Conservation (phyloP, 2,329 filamentous ascomycete species). For the Neophaeococcomyces mojaviensis region DNA sequence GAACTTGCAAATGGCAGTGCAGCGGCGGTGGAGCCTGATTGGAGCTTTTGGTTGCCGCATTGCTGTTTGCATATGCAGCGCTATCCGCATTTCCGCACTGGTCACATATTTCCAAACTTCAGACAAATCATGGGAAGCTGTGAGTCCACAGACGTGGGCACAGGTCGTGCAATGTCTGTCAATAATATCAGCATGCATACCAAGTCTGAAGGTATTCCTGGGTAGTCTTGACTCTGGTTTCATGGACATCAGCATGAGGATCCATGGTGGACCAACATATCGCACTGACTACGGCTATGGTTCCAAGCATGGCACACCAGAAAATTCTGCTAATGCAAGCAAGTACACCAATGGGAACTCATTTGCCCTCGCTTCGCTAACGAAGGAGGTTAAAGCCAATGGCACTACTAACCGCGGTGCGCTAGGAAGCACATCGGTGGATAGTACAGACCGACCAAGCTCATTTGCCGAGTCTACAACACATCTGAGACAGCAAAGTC, state of each 20-base stretch:
- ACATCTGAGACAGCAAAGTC: background rate
- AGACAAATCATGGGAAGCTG: conserved; percentile 15
- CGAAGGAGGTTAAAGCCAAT: background rate
- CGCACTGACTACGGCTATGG: background rate
- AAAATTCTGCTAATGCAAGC: background rate
- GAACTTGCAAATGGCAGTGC: conserved; percentile 2
- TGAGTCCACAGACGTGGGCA: conserved; percentile 14
- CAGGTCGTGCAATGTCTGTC: conserved; percentile 17
- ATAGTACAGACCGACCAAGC: background rate
- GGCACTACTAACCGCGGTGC: background rate
- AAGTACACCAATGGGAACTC: background rate
- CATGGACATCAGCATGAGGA: conserved; percentile 3
- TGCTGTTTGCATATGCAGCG: conserved; percentile 4
- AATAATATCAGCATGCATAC: conserved; percentile 17
- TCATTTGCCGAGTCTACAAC: background rate
- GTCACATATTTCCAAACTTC: conserved; percentile 8
- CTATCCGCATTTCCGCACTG: conserved; percentile 2
- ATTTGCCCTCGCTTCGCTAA: background rate
- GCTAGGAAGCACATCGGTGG: background rate
- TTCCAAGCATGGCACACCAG: background rate
- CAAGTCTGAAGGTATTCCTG: conserved; percentile 5
- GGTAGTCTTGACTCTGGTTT: conserved; percentile 1
- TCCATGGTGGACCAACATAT: background rate
- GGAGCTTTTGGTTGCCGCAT: conserved; percentile 2
- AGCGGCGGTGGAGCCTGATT: conserved; percentile 1